Evolutionary conservation across 2,329 filamentous ascomycete species (phyloP).

Genomic region (Ampelomyces quisqualis): DNA sequence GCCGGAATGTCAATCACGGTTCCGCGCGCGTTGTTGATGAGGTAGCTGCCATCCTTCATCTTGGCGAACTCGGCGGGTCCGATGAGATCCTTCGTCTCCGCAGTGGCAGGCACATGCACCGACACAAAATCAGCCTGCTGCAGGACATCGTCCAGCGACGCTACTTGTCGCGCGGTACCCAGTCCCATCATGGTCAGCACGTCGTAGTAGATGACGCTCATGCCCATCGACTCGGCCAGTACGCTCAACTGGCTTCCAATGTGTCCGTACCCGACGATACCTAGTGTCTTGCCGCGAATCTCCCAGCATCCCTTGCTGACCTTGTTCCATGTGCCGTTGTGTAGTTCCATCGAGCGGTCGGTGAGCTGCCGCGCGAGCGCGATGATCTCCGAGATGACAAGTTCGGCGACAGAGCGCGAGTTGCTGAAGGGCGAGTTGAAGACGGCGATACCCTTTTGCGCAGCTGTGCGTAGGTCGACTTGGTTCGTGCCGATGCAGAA

Average conservation of each 20-base stretch:
- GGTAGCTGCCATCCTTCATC: slow-evolving; percentile 91
- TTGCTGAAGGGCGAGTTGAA: slow-evolving; percentile 99
- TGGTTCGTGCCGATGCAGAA: slow-evolving; percentile 99
- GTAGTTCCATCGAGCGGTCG: slow-evolving; percentile 91
- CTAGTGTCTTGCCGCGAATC: slow-evolving; percentile 93
- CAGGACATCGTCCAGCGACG: slow-evolving; percentile 74
- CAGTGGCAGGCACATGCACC: slow-evolving; percentile 87
- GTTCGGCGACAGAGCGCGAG: slow-evolving; percentile 92
- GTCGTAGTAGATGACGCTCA: slow-evolving; percentile 97
- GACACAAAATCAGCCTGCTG: slow-evolving; percentile 86
- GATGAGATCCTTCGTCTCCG: slow-evolving; percentile 93
- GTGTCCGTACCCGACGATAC: slow-evolving; percentile 95
- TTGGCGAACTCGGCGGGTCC: slow-evolving; percentile 72
- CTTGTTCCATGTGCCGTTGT: slow-evolving; percentile 96
- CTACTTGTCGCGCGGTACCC: slow-evolving; percentile 82
- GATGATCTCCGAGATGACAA: slow-evolving; percentile 94
- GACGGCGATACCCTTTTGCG: slow-evolving; percentile 84
- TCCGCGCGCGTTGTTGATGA: slow-evolving; percentile 94
- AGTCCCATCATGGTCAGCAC: slow-evolving; percentile 91
- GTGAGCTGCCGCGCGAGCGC: slow-evolving; percentile 85
- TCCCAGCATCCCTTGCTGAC: slow-evolving; percentile 97
- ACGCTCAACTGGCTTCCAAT: slow-evolving; percentile 96
- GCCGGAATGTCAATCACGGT: slow-evolving; percentile 93
- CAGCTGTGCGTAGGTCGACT: slow-evolving; percentile 82
- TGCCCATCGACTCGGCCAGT: slow-evolving; percentile 94